Evolutionary conservation across 257 asterid species (phyloP), one percentile per base, ranked within the genome.

Genomic region (Forsythia suspensa): DNA sequence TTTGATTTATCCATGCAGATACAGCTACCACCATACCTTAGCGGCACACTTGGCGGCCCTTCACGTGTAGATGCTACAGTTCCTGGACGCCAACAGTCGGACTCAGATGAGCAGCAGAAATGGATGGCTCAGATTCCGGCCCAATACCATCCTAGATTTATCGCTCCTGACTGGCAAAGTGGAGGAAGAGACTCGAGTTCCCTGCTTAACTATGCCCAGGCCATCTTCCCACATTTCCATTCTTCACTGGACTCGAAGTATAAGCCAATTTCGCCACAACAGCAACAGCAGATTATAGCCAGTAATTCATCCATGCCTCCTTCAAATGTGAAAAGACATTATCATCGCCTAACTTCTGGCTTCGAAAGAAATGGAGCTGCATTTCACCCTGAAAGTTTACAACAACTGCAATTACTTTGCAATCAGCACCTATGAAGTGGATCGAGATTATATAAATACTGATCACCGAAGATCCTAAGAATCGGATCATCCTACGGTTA

Each of bases 1-100:
- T 63, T 57, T 70, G 43, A 68, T 70, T 73, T 21, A 76, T 29
- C 24, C 12, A 24, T 67, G 76, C 88, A 89, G 93, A 86, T 84
- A 74, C 93, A 81, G 72, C 76, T 86, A 70, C 85, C 88, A 73
- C 90, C 85, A 70, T 81, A 82, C 83, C 83, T 78, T 65, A 81
- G 86, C 76, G 73, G 82, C 80, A 75, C 79, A 43, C 24, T 57
- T 7, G 46, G 77, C 63, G 80, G 76, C 74, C 69, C 71, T 11
- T 34, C 83, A 39, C 65, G 4, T 61, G 70, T 37, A 66, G 85
- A 77, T 74, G 79, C 71, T 71, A 70, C 76, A 67, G 78, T 73
- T 51, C 73, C 66, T 77, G 65, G 70, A 74, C 80, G 77, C 55
- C 87, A 77, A 67, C 89, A 73, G 77, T 79, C 61, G 29, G 78